These are phyloP conservation scores for Jackrogersella minutella DNA, from an alignment of 495 filamentous ascomycete species.

Conservation along the genomic window DNA sequence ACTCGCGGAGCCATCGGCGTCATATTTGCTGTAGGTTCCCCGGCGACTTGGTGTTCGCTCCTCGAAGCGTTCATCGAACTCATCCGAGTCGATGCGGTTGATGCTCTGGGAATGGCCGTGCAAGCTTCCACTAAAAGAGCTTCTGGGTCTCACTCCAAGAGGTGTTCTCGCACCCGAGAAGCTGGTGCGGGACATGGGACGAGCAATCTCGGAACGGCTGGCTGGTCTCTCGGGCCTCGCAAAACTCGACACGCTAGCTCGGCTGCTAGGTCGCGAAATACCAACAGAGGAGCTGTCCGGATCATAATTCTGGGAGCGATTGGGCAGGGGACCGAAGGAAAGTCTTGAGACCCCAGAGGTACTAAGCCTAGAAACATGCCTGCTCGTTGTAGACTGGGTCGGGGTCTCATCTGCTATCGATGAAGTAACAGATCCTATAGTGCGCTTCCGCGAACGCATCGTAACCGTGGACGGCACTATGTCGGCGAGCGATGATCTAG, in stretches of 20 bases:
- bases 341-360: slow-evolving; percentile 62
- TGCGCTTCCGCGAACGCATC: slow-evolving; percentile 75
- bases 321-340: slow-evolving; percentile 62
- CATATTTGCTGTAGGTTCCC: slow-evolving; percentile 61
- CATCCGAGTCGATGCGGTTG: slow-evolving; percentile 50
- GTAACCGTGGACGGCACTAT: slow-evolving; percentile 78
- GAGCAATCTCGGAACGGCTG: slow-evolving; percentile 60
- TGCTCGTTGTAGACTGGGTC: slow-evolving; percentile 53
- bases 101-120: slow-evolving; percentile 61
- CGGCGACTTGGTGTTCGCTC: slow-evolving; percentile 59
- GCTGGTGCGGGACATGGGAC: slow-evolving; percentile 68
- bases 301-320: slow-evolving; percentile 46
- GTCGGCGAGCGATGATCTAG: slow-evolving; percentile 64
- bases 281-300: slow-evolving; percentile 50
- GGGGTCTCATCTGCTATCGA: slow-evolving; percentile 51
- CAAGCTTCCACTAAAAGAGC: slow-evolving; percentile 63
- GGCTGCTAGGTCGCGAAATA: slow-evolving; percentile 66
- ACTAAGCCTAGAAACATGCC: slow-evolving; percentile 59
- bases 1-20: slow-evolving; percentile 56
- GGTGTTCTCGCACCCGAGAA: slow-evolving; percentile 71
- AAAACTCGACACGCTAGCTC: slow-evolving; percentile 64
- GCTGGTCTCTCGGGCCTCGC: slow-evolving; percentile 59
- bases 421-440: slow-evolving; percentile 70
- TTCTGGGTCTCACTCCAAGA: slow-evolving; percentile 62
- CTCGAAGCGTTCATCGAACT: slow-evolving; percentile 56